Percentiles rank a stretch among this genome's conserved stretches.
These are phyloP conservation scores for Aureoboletus auriporus DNA, from an alignment of 768 basidiomycete species.

Conservation along the genomic window DNA sequence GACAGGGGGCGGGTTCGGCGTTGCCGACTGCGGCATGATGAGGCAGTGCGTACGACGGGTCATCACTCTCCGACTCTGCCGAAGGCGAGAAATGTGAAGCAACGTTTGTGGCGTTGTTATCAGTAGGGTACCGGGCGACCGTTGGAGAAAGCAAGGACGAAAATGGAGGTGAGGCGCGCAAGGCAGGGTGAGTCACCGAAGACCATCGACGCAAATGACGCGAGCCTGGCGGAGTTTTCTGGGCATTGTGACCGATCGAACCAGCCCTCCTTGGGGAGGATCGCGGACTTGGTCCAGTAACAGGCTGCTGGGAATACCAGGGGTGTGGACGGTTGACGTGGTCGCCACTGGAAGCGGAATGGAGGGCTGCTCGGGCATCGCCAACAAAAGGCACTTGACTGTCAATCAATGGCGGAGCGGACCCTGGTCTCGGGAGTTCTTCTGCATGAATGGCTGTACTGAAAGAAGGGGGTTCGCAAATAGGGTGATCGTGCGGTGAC, in stretches of 20 bases:
- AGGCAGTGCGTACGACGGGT: constrained; percentile 7
- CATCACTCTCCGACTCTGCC: constrained; percentile 24
- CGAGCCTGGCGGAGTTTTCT: constrained; percentile 24
- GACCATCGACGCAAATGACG: constrained; percentile 31
- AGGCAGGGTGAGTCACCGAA: constrained; percentile 26
- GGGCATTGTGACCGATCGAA: constrained; percentile 29
- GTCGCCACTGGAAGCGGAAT: constrained; percentile 11
- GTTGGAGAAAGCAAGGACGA: constrained; percentile 9
- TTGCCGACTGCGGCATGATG: constrained; percentile 17
- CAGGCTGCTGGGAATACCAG: constrained; percentile 20
- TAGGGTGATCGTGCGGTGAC: constrained; percentile 26
- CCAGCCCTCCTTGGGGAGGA: constrained; percentile 30
- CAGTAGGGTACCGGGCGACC: constrained; percentile 15
- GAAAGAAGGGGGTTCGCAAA: constrained; percentile 24
- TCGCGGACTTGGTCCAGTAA: constrained; percentile 28
- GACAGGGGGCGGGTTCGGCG: constrained; percentile 5
- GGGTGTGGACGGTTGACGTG: constrained; percentile 14
- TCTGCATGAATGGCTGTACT: constrained; percentile 21
- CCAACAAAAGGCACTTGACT: constrained; percentile 26
- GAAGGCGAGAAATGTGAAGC: constrained; percentile 14
- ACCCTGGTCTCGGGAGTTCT: constrained; percentile 25
- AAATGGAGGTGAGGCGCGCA: constrained; percentile 20
- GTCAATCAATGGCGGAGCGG: constrained; percentile 28
- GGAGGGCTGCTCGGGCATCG: constrained; percentile 19
- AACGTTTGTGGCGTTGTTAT: background rate